Conservation (phyloP, 2,329 filamentous ascomycete genomes). For the Aspergillus novofumigatus region DNA sequence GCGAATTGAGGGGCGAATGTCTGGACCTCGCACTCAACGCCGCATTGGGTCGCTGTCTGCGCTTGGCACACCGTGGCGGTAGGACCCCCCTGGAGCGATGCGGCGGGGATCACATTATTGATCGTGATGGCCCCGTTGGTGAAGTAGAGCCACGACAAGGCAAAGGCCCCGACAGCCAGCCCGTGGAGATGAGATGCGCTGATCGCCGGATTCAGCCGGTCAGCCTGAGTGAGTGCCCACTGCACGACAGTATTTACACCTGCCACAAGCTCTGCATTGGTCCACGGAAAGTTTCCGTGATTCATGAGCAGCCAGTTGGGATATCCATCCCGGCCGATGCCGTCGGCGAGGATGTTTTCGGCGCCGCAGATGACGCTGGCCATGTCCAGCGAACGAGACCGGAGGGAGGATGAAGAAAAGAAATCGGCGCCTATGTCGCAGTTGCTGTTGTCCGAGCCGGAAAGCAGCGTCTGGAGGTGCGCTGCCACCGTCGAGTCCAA, state of each 20-base stretch:
- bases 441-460: slow-evolving; percentile 1
- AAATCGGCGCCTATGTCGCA: neutral
- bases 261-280: slow-evolving; percentile 1
- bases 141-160: neutral
- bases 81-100: slow-evolving; percentile 1
- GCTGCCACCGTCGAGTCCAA: slow-evolving; percentile 2
- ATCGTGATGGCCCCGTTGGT: slow-evolving; percentile 1
- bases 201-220: slow-evolving; percentile 1
- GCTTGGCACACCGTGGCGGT: neutral
- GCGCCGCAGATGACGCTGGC: neutral
- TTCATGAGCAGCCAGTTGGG: neutral
- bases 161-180: neutral
- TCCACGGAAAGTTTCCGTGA: neutral
- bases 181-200: neutral
- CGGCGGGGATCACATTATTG: slow-evolving; percentile 1
- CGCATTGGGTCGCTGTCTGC: slow-evolving; percentile 1
- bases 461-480: slow-evolving; percentile 1
- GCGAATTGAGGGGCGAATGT: slow-evolving; percentile 1
- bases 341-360: neutral
- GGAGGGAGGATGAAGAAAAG: neutral
- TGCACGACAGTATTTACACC: slow-evolving; percentile 1
- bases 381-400: neutral
- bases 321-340: neutral
- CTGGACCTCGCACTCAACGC: neutral
- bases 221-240: slow-evolving; percentile 1